Evolutionary conservation across 2,329 filamentous ascomycete genomes (phyloP).

Genomic region (Fusarium humuli): DNA sequence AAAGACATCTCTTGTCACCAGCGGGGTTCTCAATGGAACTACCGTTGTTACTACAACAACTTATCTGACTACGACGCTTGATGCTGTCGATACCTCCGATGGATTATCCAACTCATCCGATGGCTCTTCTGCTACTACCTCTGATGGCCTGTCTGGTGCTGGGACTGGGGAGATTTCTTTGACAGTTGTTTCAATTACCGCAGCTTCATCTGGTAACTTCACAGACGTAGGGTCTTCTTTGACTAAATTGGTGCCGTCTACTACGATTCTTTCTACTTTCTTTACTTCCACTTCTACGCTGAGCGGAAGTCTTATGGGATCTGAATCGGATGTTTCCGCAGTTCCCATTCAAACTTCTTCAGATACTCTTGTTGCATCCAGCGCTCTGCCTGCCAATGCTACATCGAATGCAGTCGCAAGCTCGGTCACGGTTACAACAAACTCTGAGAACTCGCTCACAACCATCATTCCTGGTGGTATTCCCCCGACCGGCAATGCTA

Average conservation of each 20-base stretch:
- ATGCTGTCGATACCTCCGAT: background rate
- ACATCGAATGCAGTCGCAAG: conserved; percentile 1
- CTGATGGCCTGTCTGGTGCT: conserved; percentile 5
- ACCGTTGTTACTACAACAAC: conserved; percentile 16
- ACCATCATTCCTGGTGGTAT: conserved; percentile 35
- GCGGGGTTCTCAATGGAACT: background rate
- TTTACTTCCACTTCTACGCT: background rate
- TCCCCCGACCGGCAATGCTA: conserved; percentile 16
- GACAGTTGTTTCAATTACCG: background rate
- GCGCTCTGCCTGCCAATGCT: conserved; percentile 11
- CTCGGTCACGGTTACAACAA: conserved; percentile 20
- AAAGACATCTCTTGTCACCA: background rate
- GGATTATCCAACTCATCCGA: background rate
- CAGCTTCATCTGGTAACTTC: background rate
- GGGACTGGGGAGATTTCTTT: conserved; percentile 2
- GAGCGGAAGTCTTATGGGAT: background rate
- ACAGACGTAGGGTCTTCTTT: background rate
- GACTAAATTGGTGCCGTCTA: background rate
- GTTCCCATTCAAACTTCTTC: background rate
- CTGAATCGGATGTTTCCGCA: conserved; percentile 1
- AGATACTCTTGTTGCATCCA: conserved; percentile 13
- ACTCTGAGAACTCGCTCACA: conserved; percentile 25
- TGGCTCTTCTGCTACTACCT: background rate
- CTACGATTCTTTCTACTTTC: conserved; percentile 11
- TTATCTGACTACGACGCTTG: conserved; percentile 6